Conservation (phyloP, 495 filamentous ascomycete species). For the Tirmania nivea region DNA sequence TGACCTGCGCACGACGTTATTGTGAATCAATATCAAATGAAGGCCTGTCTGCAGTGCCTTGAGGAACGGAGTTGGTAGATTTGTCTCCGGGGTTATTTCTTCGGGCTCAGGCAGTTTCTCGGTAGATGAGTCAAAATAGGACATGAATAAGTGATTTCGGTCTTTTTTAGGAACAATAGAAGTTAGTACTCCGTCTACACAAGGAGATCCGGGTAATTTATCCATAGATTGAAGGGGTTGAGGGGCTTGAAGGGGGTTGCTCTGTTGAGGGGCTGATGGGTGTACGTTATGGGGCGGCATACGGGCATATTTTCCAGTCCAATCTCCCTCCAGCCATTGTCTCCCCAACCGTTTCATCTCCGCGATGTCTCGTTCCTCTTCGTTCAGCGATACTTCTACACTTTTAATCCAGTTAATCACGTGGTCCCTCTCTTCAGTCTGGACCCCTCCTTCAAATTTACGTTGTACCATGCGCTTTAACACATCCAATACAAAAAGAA, state of each 20-base stretch:
- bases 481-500: slow-evolving; percentile 68
- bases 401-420: slow-evolving; percentile 57
- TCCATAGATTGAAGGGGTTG: not conserved
- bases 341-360: slow-evolving; percentile 44
- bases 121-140: slow-evolving; percentile 42
- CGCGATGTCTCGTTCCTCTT: slow-evolving; percentile 49
- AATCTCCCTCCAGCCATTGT: slow-evolving; percentile 62
- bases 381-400: slow-evolving; percentile 53
- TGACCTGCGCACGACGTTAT: slow-evolving; percentile 64
- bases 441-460: slow-evolving; percentile 68
- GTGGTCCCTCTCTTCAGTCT: slow-evolving; percentile 43
- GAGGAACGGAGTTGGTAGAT: slow-evolving; percentile 56
- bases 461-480: slow-evolving; percentile 75
- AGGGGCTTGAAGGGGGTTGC: no score
- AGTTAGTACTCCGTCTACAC: not conserved
- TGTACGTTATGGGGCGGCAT: not conserved
- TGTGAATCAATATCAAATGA: slow-evolving; percentile 67
- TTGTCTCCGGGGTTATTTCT: slow-evolving; percentile 29
- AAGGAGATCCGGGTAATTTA: not conserved
- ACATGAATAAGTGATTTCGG: slow-evolving; percentile 45
- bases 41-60: slow-evolving; percentile 52
- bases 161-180: slow-evolving; percentile 24
- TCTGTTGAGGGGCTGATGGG: no score
- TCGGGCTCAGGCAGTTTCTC: slow-evolving; percentile 48
- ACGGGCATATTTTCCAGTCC: slow-evolving; percentile 40